Conservation (phyloP, 2,329 filamentous ascomycete genomes). For the Neonectria hederae region DNA sequence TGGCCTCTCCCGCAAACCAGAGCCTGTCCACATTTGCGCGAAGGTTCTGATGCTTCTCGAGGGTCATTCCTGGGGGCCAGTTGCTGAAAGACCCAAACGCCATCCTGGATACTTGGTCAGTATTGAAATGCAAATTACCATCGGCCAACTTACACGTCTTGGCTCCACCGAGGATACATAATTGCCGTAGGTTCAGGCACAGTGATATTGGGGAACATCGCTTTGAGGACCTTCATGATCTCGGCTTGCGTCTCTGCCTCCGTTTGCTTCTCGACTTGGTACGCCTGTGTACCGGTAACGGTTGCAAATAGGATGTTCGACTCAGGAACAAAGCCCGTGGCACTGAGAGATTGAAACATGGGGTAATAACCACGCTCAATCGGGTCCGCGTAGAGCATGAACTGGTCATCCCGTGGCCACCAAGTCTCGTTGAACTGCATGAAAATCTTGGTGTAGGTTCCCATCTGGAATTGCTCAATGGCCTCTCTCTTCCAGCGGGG, state of each 20-base stretch:
- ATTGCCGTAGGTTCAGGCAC: conserved; percentile 70
- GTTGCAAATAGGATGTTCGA: conserved; percentile 75
- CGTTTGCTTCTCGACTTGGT: conserved; percentile 66
- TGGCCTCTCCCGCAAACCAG: conserved; percentile 74
- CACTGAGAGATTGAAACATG: conserved; percentile 70
- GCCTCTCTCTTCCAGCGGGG: conserved; percentile 72
- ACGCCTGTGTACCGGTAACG: conserved; percentile 64
- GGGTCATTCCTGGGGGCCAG: conserved; percentile 70
- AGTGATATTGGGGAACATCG: conserved; percentile 67
- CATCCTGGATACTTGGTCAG: conserved; percentile 45
- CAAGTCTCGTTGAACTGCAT: conserved; percentile 74
- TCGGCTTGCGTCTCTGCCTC: conserved; percentile 67
- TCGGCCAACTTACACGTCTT: conserved; percentile 33
- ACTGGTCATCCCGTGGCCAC: conserved; percentile 61
- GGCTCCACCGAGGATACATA: conserved; percentile 59
- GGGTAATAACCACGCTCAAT: conserved; percentile 58
- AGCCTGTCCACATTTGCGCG: conserved; percentile 69
- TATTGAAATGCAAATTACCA: neutral
- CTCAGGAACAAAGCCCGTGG: conserved; percentile 65
- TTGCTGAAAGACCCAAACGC: conserved; percentile 72
- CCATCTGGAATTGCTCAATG: conserved; percentile 73
- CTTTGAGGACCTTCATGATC: conserved; percentile 63
- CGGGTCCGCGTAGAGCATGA: conserved; percentile 57
- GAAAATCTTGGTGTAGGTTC: conserved; percentile 79
- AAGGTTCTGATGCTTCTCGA: conserved; percentile 74